These are phyloP conservation scores for Amborella trichopoda DNA, from an alignment of 164 flowering plant genomes.

Conservation along the genomic window DNA sequence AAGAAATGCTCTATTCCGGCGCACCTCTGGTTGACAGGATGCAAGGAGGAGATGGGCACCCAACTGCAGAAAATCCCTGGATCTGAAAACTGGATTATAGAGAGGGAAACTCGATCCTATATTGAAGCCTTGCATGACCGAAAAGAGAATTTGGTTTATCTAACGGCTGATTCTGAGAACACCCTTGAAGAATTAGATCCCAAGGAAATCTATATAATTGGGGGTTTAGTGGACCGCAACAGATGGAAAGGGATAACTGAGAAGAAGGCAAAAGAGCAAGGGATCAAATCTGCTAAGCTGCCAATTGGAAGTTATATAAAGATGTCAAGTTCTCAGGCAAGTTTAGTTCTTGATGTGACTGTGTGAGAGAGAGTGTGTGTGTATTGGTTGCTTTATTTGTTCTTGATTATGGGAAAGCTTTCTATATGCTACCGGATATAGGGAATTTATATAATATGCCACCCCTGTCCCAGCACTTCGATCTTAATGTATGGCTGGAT, in stretches of 20 bases:
- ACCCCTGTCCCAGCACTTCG: no score
- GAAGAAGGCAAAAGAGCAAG: conserved; percentile 87
- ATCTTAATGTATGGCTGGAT: no score
- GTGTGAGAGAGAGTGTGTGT: not conserved
- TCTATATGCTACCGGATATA: no score
- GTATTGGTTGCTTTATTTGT: no score
- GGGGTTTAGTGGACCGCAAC: conserved; percentile 92
- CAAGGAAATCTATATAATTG: conserved; percentile 63
- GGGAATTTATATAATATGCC: no score
- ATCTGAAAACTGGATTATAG: conserved; percentile 77
- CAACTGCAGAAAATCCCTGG: conserved; percentile 67
- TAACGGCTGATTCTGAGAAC: conserved; percentile 84
- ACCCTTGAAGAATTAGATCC: conserved; percentile 64
- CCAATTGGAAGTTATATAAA: conserved; percentile 80
- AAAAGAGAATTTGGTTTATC: conserved; percentile 75
- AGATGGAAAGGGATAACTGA: conserved; percentile 89
- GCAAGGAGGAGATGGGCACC: conserved; percentile 52
- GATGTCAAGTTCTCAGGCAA: conserved; percentile 94
- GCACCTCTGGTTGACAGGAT: conserved; percentile 91
- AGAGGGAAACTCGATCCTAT: conserved; percentile 61
- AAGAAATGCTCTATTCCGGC: conserved; percentile 46
- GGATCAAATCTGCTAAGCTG: conserved; percentile 80
- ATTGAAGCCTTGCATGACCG: conserved; percentile 64
- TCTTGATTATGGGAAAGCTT: no score
- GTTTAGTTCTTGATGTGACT: not conserved